Evolutionary conservation across 2,329 filamentous ascomycete species (phyloP).

Genomic region (Pestalotiopsis sp.): DNA sequence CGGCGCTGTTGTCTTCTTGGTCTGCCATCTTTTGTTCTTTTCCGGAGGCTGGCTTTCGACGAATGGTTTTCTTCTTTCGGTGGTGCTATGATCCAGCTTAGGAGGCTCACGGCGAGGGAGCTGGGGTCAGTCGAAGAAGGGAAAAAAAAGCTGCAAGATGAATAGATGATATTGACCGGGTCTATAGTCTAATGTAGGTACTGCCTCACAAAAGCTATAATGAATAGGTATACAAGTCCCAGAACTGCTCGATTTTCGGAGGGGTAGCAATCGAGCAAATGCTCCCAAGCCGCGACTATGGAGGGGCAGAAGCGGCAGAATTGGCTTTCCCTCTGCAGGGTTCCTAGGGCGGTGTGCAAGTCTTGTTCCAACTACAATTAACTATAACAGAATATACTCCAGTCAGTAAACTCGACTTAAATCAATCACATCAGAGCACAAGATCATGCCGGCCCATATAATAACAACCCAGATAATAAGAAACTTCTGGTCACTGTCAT

Average conservation of each 20-base stretch:
- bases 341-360: constrained; percentile 5
- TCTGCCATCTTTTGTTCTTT: neutral
- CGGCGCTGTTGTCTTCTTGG: neutral
- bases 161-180: too few species aligned
- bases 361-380: neutral
- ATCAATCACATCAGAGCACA: neutral
- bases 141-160: too few species aligned
- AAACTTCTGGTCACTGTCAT: neutral
- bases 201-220: too few species aligned
- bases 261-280: neutral
- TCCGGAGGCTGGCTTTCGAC: neutral
- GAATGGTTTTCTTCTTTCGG: too few species aligned
- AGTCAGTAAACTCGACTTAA: neutral
- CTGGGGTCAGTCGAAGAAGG: too few species aligned
- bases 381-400: neutral
- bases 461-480: neutral
- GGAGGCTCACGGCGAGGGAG: too few species aligned
- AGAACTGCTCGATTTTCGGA: neutral
- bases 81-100: too few species aligned
- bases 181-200: too few species aligned
- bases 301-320: constrained; percentile 15
- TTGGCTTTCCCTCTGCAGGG: neutral
- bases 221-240: neutral
- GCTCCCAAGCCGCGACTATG: neutral
- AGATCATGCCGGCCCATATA: neutral